Conservation (phyloP, 2,329 filamentous ascomycete species). For the Talaromyces sp. region DNA sequence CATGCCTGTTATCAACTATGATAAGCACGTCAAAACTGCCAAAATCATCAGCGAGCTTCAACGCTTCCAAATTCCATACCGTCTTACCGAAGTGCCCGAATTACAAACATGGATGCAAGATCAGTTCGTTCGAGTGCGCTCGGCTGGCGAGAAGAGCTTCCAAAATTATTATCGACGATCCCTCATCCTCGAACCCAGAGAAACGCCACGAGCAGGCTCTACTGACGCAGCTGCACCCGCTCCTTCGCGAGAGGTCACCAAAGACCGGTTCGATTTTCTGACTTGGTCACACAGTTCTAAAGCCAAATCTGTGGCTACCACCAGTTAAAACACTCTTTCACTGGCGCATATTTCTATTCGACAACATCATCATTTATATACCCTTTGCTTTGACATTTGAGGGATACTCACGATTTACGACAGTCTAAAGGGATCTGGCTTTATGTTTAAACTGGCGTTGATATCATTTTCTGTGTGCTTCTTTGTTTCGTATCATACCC, state of each 20-base stretch:
- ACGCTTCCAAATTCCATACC: slow-evolving; percentile 91
- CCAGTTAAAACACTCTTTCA: slow-evolving; percentile 24
- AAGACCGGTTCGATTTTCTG: slow-evolving; percentile 53
- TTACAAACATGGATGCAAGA: slow-evolving; percentile 89
- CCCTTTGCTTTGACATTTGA: not conserved
- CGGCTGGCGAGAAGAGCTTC: slow-evolving; percentile 58
- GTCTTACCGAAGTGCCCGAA: slow-evolving; percentile 75
- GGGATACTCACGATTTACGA: slow-evolving; percentile 16
- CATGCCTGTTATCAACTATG: slow-evolving; percentile 88
- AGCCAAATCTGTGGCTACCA: slow-evolving; percentile 36
- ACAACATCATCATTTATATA: not conserved
- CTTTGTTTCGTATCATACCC: slow-evolving; percentile 15
- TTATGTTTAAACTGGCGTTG: slow-evolving; percentile 13
- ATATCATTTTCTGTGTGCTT: slow-evolving; percentile 6
- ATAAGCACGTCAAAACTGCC: slow-evolving; percentile 91
- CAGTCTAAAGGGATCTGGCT: slow-evolving; percentile 7
- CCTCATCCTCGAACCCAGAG: slow-evolving; percentile 70
- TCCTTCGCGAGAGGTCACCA: slow-evolving; percentile 38
- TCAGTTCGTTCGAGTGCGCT: slow-evolving; percentile 73
- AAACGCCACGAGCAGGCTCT: slow-evolving; percentile 23
- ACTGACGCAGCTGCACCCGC: slow-evolving; percentile 27
- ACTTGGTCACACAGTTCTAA: slow-evolving; percentile 49
- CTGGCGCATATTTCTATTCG: not conserved
- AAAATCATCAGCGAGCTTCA: slow-evolving; percentile 95
- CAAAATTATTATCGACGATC: slow-evolving; percentile 77